Conservation (phyloP, 2,329 filamentous ascomycete species). For the Pestalotiopsis sp. region DNA sequence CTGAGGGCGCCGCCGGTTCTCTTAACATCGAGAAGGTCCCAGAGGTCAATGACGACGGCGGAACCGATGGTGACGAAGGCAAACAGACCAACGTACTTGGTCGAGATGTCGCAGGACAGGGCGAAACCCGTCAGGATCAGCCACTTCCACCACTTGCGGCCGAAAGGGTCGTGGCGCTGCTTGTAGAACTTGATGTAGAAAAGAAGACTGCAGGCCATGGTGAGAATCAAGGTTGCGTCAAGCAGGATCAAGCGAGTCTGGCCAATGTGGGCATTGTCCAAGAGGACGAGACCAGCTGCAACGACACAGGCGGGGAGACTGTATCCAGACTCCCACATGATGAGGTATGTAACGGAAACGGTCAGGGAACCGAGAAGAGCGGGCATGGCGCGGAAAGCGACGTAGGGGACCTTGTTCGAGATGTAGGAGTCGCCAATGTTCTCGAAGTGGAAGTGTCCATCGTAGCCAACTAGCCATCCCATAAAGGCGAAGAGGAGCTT, state of each 20-base stretch:
- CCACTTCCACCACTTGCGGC: constrained; percentile 99
- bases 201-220: constrained; percentile 93
- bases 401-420: constrained; percentile 93
- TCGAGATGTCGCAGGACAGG: constrained; percentile 96
- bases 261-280: constrained; percentile 97
- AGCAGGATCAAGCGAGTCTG: constrained; percentile 94
- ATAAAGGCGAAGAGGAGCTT: constrained; percentile 97
- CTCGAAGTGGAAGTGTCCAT: constrained; percentile 96
- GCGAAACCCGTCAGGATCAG: constrained; percentile 91
- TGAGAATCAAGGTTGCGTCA: constrained; percentile 90
- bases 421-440: constrained; percentile 99
- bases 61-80: constrained; percentile 97
- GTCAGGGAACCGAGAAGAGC: constrained; percentile 90
- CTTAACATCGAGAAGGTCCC: constrained; percentile 91
- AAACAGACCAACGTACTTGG: constrained; percentile 96
- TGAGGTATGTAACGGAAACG: constrained; percentile 90
- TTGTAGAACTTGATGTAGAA: constrained; percentile 99
- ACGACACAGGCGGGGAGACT: constrained; percentile 90
- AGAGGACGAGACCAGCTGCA: constrained; percentile 82
- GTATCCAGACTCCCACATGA: constrained; percentile 99
- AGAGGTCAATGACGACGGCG: constrained; percentile 91
- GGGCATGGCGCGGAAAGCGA: constrained; percentile 91
- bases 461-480: constrained; percentile 96
- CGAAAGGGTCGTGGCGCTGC: constrained; percentile 84
- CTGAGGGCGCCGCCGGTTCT: constrained; percentile 79